These are phyloP conservation scores for Cordyceps pruinosa DNA, from an alignment of 2,329 filamentous ascomycete species.

Conservation along the genomic window DNA sequence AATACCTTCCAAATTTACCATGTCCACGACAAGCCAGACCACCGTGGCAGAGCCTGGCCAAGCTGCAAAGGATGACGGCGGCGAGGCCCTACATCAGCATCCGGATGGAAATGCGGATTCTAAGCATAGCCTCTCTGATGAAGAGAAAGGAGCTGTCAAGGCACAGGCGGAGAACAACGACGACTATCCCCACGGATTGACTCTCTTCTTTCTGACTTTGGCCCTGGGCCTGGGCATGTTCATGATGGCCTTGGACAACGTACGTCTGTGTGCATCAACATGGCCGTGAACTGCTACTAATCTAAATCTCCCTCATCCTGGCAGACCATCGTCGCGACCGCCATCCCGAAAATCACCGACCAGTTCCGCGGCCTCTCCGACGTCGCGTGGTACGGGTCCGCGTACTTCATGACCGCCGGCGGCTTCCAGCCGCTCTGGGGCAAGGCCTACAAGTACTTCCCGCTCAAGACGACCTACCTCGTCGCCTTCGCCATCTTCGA, in stretches of 20 bases:
- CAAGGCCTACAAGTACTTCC: constrained; percentile 31
- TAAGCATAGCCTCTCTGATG: not conserved
- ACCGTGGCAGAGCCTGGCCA: not conserved
- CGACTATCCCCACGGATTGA: not conserved
- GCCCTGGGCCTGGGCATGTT: not conserved
- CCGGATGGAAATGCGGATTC: not conserved
- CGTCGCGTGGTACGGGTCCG: constrained; percentile 43
- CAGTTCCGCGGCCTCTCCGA: constrained; percentile 32
- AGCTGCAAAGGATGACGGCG: not conserved
- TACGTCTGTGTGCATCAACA: not conserved
- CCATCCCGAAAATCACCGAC: constrained; percentile 36
- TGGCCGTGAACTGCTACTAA: not conserved
- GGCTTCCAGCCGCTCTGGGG: constrained; percentile 19
- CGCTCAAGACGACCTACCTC: constrained; percentile 31
- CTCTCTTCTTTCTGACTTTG: not conserved
- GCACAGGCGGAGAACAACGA: not conserved
- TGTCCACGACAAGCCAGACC: not conserved
- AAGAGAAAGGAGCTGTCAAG: not conserved
- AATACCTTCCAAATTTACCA: not conserved
- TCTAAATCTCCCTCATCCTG: too few species aligned
- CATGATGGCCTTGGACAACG: constrained; percentile 1
- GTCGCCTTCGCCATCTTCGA: constrained; percentile 33
- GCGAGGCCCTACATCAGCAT: not conserved
- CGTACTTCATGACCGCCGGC: constrained; percentile 29
- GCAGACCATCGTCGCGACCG: constrained; percentile 36